Conservation (phyloP, 2,329 filamentous ascomycete genomes). For the Byssothecium circinans region DNA sequence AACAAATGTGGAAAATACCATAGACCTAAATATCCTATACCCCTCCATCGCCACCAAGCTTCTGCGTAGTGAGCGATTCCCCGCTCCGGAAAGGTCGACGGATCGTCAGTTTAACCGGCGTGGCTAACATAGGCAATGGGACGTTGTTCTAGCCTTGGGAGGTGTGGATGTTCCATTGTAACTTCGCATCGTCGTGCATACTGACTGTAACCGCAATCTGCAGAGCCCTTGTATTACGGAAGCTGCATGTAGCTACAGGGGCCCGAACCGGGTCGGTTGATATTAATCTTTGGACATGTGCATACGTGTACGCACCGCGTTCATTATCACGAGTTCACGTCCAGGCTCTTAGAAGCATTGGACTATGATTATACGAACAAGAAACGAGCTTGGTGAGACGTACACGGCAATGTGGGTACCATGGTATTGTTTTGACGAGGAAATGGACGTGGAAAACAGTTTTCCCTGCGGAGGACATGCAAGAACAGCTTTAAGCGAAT, state of each 20-base stretch:
- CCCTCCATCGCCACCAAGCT: slow-evolving; percentile 13
- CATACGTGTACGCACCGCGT: slow-evolving; percentile 10
- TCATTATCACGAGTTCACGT: background rate
- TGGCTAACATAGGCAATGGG: slow-evolving; percentile 2
- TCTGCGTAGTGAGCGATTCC: slow-evolving; percentile 5
- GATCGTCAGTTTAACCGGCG: slow-evolving; percentile 21
- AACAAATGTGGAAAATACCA: slow-evolving; percentile 4
- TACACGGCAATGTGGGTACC: no score
- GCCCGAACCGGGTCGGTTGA: slow-evolving; percentile 5
- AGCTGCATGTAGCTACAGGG: slow-evolving; percentile 18
- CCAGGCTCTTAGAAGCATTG: background rate
- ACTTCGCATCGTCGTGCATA: slow-evolving; percentile 12
- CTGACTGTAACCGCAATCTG: slow-evolving; percentile 23
- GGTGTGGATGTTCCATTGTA: slow-evolving; percentile 14
- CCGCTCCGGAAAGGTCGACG: slow-evolving; percentile 7
- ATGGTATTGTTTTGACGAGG: background rate
- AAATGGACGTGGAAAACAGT: no score
- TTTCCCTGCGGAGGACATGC: no score
- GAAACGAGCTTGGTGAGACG: background rate
- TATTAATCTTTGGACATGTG: slow-evolving; percentile 8
- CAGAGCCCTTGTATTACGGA: slow-evolving; percentile 4
- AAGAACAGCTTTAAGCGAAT: no score
- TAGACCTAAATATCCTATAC: slow-evolving; percentile 15
- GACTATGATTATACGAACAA: background rate
- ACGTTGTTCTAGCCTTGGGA: background rate